Evolutionary conservation across 1,284 basidiomycete species (phyloP).

Genomic region (Apiotrichum brassicae): DNA sequence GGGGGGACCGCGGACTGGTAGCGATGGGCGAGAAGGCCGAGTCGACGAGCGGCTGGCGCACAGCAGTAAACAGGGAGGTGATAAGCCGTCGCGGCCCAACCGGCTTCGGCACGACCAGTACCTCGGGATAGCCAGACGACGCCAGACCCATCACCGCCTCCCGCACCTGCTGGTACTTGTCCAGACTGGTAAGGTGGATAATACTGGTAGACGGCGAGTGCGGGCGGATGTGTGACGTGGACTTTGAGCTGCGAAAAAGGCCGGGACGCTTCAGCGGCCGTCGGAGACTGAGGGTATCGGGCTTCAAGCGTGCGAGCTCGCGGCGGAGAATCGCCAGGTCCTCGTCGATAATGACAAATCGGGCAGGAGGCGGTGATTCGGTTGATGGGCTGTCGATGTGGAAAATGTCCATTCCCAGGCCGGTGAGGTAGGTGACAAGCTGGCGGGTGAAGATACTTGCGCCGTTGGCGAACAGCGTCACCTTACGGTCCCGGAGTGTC

Average conservation of each 20-base stretch:
- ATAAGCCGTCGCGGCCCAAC: constrained; percentile 85
- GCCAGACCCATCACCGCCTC: constrained; percentile 61
- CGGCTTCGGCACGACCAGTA: constrained; percentile 91
- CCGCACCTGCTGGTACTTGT: constrained; percentile 78
- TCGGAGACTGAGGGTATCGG: constrained; percentile 51
- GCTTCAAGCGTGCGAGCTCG: constrained; percentile 59
- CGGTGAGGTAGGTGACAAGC: constrained; percentile 80
- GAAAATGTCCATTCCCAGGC: constrained; percentile 87
- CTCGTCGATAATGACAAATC: constrained; percentile 82
- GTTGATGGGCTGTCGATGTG: constrained; percentile 53
- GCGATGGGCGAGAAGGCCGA: constrained; percentile 87
- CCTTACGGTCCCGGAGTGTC: constrained; percentile 70
- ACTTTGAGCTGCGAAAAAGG: constrained; percentile 54
- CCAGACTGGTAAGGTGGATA: constrained; percentile 81
- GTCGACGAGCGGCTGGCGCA: constrained; percentile 75
- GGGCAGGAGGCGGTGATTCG: constrained; percentile 10
- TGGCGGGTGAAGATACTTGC: constrained; percentile 81
- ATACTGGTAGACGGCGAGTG: constrained; percentile 51
- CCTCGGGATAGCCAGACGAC: constrained; percentile 57
- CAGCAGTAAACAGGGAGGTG: constrained; percentile 78
- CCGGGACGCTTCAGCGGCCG: constrained; percentile 9
- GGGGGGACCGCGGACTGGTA: constrained; percentile 72
- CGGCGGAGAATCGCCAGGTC: constrained; percentile 68
- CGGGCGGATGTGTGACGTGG: constrained; percentile 51
- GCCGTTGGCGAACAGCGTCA: constrained; percentile 70